phyloP scores from a whole-genome alignment of 2,329 filamentous ascomycete species.

The Colletotrichum camelliae region DNA sequence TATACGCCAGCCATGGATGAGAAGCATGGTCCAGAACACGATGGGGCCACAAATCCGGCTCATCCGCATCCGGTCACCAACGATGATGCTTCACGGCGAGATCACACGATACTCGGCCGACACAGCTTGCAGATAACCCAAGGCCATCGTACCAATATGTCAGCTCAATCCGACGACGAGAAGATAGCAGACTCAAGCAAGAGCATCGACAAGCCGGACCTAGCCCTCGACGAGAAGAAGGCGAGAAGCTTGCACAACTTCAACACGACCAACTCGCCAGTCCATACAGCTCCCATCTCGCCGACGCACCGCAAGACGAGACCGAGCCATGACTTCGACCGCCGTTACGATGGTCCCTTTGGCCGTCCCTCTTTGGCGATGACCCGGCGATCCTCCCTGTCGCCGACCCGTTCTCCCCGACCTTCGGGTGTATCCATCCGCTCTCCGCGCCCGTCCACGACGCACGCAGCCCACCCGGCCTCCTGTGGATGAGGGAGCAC shows the following conservation, averaged over 20 bases:
- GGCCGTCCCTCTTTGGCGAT: slow-evolving; percentile 4
- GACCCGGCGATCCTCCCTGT: not conserved
- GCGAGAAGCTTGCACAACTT: not conserved
- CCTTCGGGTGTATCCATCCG: not conserved
- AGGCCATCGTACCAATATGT: not conserved
- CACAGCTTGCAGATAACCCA: slow-evolving; percentile 12
- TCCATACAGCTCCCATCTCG: not conserved
- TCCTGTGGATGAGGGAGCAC: not conserved
- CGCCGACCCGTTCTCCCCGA: not conserved
- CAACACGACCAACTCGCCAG: not conserved
- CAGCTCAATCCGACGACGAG: not conserved
- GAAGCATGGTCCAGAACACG: not conserved
- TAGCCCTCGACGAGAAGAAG: not conserved
- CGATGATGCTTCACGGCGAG: not conserved
- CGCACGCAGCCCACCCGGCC: not conserved
- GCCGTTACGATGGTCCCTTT: slow-evolving; percentile 22
- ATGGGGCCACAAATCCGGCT: not conserved
- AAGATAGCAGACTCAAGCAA: not conserved
- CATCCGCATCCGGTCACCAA: not conserved
- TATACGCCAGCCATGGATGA: not conserved
- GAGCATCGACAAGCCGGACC: not conserved
- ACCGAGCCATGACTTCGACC: slow-evolving; percentile 17
- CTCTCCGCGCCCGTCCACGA: not conserved
- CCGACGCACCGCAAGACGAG: not conserved
- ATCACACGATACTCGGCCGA: not conserved